Base-by-base conservation (phyloP, 768 basidiomycete genomes). In the Agaricus subrufescens region DNA sequence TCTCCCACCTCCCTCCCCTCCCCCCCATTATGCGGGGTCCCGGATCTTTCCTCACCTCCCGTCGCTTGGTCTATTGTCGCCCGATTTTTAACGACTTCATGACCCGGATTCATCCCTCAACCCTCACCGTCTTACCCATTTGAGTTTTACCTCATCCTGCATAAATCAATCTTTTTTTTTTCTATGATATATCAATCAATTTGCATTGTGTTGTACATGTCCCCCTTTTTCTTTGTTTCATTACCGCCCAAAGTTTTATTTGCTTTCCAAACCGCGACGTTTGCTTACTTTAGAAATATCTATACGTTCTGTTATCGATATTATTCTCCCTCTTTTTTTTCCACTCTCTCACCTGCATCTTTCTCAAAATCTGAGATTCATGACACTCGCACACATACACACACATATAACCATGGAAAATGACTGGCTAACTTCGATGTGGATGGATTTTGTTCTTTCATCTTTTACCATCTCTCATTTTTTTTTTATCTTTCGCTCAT, bases 201-300 rank as follows among this genome's bases (percentile, higher is more conserved):
- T 49, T 54, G 52, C 59, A 57, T 49, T 53, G 49, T 51, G 49
- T 51, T 60, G 53, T 52, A 62, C 51, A 58, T 60, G 58, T 61
- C 54, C 54, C 59, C 57, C 52, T 53, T 54, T 47, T 39, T 50
- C 46, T 11, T 50, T 53, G 54, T 52, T 39, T 19, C 19, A 19
- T 19, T 19, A 19, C 19, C 19, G 19, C 19, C 19, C 19, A 19
- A 19, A 19, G 19, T 19, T 47, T 59, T 46, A 43, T 50, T 58
- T 53, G 27, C 42, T 56, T 37, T 39, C 26, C 50, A 43, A 31
- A 23, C 29, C 25, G 19, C 19, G 19, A 19, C 19, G 38, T 29
- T 48, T 47, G 49, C 47, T 55, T 38, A 31, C 31, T 50, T 15
- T 51, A 54, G 42, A 58, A 19, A 52, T 58, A 60, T 54, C 53